Conservation (phyloP, 2,329 filamentous ascomycete species). For the Stachybotrys echinatus region DNA sequence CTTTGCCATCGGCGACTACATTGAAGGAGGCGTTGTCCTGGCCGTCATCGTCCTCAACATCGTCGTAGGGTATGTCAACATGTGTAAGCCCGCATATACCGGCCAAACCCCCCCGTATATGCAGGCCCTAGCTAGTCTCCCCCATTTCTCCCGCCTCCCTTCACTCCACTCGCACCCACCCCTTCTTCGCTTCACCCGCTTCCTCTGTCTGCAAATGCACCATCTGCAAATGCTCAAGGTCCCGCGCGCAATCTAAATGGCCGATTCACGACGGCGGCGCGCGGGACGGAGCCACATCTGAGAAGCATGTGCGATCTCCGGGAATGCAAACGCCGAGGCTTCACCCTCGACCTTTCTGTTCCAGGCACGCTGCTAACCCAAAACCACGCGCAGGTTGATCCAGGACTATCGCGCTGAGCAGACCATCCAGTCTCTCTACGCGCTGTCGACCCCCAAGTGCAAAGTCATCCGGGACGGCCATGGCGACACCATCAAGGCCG, state of each 20-base stretch:
- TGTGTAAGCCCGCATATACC: not conserved
- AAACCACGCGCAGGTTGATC: slow-evolving; percentile 36
- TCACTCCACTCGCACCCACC: not conserved
- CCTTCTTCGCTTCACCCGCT: not conserved
- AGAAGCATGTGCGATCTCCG: not conserved
- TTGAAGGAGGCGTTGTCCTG: slow-evolving; percentile 58
- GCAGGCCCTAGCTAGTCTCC: not conserved
- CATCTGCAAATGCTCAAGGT: not conserved
- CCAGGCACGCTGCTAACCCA: slow-evolving; percentile 18
- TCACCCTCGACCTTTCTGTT: not conserved
- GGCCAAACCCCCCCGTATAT: not conserved
- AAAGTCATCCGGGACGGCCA: slow-evolving; percentile 51
- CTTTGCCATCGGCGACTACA: slow-evolving; percentile 60
- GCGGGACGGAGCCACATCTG: not conserved
- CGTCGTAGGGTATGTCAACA: slow-evolving; percentile 50
- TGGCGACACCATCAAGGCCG: slow-evolving; percentile 46
- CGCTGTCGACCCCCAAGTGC: slow-evolving; percentile 53
- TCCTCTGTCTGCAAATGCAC: not conserved
- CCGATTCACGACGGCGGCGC: not conserved
- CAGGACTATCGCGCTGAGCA: slow-evolving; percentile 59
- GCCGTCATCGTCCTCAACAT: slow-evolving; percentile 65
- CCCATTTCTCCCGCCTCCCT: slow-evolving; percentile 8
- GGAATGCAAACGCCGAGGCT: slow-evolving; percentile 6
- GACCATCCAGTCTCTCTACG: slow-evolving; percentile 56
- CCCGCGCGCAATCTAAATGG: not conserved